Evolutionary conservation across 2,329 filamentous ascomycete genomes (phyloP), one percentile per base, ranked within the genome.

Genomic region (Saccharata proteae): DNA sequence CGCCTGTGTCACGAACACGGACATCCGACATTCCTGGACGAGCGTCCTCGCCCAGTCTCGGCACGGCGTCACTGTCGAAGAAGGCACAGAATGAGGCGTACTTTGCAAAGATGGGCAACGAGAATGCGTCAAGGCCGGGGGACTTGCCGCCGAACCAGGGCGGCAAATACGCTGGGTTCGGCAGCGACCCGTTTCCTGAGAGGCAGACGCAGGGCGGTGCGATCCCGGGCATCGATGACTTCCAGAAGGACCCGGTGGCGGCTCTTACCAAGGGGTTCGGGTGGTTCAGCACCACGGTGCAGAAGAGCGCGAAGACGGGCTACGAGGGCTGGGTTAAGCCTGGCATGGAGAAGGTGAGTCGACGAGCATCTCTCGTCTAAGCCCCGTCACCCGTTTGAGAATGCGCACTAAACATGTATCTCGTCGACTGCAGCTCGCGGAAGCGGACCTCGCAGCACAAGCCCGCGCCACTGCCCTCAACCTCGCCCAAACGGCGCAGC

Each of bases 291-390:
- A 80, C 74, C 19, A 85, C 83, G 9, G 84, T 96, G 24, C 77
- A 76, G 16, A 93, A 90, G 66, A 81, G 82, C 41, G 90, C 86
- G 21, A 92, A 93, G 65, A 82, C 74, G 11, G 79, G 94, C 15
- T 93, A 94, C 53, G 80, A 90, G 43, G 74, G 79, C 19, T 94
- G 84, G 59, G 83, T 98, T 32, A 85, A 93, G 58, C 90, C 90
- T 7, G 90, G 85, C 16, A 84, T 90, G 39, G 80, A 83, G 50
- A 81, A 85, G 72, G 80, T 85, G 65, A 38, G 67, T 47, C 12
- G 7, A 10, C 17, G n/a, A n/a, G 5, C 15, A 16, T 16, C 4
- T 6, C 20, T 19, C 13, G 15, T 6, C 20, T 21, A n/a, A n/a
- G n/a, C n/a, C n/a, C n/a, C n/a, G n/a, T n/a, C n/a, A 19, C 17